Evolutionary conservation across 805 yeast species (phyloP), one percentile per base, ranked within the genome.

Genomic region (Danielia oregonensis): DNA sequence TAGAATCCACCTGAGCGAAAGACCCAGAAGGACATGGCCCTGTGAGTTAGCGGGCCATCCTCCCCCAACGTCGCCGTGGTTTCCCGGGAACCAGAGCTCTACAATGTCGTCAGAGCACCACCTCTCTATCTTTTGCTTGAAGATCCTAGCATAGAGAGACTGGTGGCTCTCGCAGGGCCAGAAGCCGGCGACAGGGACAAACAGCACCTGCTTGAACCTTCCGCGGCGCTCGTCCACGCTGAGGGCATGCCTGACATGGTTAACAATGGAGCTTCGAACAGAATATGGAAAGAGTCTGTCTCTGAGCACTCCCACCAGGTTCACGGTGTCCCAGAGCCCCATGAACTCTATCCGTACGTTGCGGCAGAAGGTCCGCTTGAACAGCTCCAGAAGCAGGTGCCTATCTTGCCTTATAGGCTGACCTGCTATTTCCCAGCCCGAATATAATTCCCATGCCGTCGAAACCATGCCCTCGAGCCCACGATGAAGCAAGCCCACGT

Each of bases 291-390:
- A 80, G 51, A 76, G 42, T 25, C 76, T 55, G 46, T 79, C 84
- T 26, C 76, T 60, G 4, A 79, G 37, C 7, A 79, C 46, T 0
- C 87, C 87, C 14, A 79, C 79, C 1, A 86, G 78, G 49, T 78
- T 79, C 13, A 80, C 78, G 0, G 85, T 74, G 55, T 81, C 88
- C 71, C 82, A 81, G 13, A 81, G 54, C 0, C 87, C 87, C 69
- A 80, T 72, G 39, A 79, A 78, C 42, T 72, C 70, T 30, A 81
- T 65, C 6, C 47, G 48, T 3, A 76, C 71, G 4, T 59, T 54
- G 4, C 61, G 55, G 10, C 76, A 69, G 48, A 80, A 81, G 0
- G 80, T 74, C 30, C 58, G 61, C 40, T 65, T 71, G 51, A 79
- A 81, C 43, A 76, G 81, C 18, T 61, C 68, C 2, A 75, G 69